Evolutionary conservation across 2,329 filamentous ascomycete genomes (phyloP).

Genomic region (Ampelomyces quisqualis): DNA sequence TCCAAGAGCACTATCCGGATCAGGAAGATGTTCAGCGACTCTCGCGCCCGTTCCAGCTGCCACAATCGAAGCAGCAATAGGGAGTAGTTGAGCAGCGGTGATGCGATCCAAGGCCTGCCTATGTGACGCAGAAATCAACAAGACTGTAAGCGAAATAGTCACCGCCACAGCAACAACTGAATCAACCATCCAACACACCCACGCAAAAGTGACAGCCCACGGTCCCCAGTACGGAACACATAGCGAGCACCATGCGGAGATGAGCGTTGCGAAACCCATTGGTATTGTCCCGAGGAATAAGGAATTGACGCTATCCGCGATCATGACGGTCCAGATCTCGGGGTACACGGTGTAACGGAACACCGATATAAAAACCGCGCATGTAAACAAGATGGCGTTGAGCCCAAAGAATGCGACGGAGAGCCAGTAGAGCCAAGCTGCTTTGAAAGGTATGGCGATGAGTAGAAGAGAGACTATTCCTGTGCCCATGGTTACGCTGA

Average conservation of each 20-base stretch:
- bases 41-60: constrained; percentile 65
- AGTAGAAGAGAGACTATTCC: constrained; percentile 66
- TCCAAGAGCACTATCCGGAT: constrained; percentile 57
- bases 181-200: constrained; percentile 55
- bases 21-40: constrained; percentile 60
- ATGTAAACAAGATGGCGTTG: constrained; percentile 59
- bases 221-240: constrained; percentile 63
- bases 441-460: constrained; percentile 62
- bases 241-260: constrained; percentile 63
- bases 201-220: constrained; percentile 53
- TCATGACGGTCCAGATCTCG: constrained; percentile 64
- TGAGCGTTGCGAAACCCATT: constrained; percentile 68
- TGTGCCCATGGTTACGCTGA: constrained; percentile 59
- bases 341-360: constrained; percentile 66
- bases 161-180: constrained; percentile 46
- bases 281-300: constrained; percentile 68
- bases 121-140: constrained; percentile 51
- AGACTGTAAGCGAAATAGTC: constrained; percentile 54
- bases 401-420: constrained; percentile 62
- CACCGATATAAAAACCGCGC: constrained; percentile 57
- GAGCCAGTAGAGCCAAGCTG: constrained; percentile 59
- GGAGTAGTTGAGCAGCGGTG: constrained; percentile 65
- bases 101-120: constrained; percentile 48
- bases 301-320: constrained; percentile 65
- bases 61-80: constrained; percentile 67